A percentile compares a stretch with the other conserved stretches of the same genome.
Evolutionary conservation across 2,329 filamentous ascomycete genomes (phyloP).

Genomic region (Aspergillus neoniger): DNA sequence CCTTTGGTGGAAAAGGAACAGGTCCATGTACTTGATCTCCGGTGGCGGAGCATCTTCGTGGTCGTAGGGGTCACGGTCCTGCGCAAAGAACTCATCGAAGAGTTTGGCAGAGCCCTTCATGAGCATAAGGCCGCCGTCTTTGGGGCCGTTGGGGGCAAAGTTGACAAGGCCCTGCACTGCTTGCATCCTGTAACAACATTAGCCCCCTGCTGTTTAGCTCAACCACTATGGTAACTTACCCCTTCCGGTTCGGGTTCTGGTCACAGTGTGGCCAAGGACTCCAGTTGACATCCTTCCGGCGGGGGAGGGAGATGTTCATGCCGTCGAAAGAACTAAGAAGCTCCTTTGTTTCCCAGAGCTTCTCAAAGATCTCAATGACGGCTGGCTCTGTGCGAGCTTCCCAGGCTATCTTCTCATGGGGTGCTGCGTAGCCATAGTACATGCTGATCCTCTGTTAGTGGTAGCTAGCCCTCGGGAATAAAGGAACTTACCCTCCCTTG

Average conservation of each 20-base stretch:
- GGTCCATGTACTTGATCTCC: conserved; percentile 23
- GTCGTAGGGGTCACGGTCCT: neutral
- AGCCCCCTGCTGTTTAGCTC: no score
- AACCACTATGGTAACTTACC: no score
- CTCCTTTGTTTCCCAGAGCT: conserved; percentile 49
- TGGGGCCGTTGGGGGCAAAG: conserved; percentile 36
- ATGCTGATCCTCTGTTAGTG: conserved; percentile 32
- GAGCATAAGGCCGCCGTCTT: conserved; percentile 43
- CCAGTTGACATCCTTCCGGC: conserved; percentile 30
- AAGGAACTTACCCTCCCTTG: conserved; percentile 40
- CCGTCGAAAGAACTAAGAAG: conserved; percentile 54
- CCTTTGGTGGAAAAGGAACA: conserved; percentile 30
- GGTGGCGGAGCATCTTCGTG: neutral
- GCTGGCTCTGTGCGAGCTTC: conserved; percentile 50
- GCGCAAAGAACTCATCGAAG: conserved; percentile 31
- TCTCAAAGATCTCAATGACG: conserved; percentile 50
- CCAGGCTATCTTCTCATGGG: conserved; percentile 55
- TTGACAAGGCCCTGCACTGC: conserved; percentile 52
- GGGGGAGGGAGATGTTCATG: conserved; percentile 40
- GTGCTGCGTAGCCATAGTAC: conserved; percentile 49
- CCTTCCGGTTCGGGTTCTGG: conserved; percentile 36
- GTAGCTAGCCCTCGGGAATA: no score
- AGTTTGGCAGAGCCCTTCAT: conserved; percentile 34
- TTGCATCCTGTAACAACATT: no score
- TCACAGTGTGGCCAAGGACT: conserved; percentile 52